These are phyloP conservation scores for Sanguinoderma infundibulare DNA, from an alignment of 1,284 basidiomycete species.

Conservation along the genomic window DNA sequence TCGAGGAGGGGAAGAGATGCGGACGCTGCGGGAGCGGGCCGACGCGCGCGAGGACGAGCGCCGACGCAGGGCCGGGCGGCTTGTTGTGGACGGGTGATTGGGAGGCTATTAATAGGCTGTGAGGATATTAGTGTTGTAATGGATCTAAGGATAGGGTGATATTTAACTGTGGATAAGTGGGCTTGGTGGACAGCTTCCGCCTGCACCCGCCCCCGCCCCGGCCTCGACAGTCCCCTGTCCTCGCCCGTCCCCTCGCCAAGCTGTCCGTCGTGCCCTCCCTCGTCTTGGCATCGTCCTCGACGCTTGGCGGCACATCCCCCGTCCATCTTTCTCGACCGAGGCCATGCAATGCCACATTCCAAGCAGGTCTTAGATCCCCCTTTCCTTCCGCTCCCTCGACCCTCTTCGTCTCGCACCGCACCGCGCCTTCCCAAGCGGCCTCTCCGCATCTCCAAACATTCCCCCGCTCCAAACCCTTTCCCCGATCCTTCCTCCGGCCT, in stretches of 20 bases:
- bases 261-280: conserved; percentile 3
- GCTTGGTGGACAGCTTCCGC: background rate
- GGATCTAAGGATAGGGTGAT: conserved; percentile 25
- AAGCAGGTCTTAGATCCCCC: conserved; percentile 17
- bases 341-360: conserved; percentile 24
- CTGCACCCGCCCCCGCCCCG: conserved; percentile 4
- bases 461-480: conserved; percentile 1
- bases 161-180: conserved; percentile 23
- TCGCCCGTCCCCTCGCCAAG: conserved; percentile 9
- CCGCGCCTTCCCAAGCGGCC: conserved; percentile 20
- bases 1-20: conserved; percentile 42
- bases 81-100: conserved; percentile 21
- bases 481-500: conserved; percentile 45
- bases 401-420: conserved; percentile 9
- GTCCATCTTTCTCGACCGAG: conserved; percentile 13
- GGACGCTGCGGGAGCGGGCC: conserved; percentile 48
- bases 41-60: conserved; percentile 56
- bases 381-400: conserved; percentile 4
- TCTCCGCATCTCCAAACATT: conserved; percentile 13
- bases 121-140: conserved; percentile 13
- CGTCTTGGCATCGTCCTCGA: conserved; percentile 2
- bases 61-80: conserved; percentile 44
- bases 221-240: conserved; percentile 5
- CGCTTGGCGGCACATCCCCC: conserved; percentile 2
- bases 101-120: conserved; percentile 23